Evolutionary conservation across 371 early-diverging fungal species (phyloP), one percentile per base, ranked within the genome.

Genomic region (Apophysomyces elegans): DNA sequence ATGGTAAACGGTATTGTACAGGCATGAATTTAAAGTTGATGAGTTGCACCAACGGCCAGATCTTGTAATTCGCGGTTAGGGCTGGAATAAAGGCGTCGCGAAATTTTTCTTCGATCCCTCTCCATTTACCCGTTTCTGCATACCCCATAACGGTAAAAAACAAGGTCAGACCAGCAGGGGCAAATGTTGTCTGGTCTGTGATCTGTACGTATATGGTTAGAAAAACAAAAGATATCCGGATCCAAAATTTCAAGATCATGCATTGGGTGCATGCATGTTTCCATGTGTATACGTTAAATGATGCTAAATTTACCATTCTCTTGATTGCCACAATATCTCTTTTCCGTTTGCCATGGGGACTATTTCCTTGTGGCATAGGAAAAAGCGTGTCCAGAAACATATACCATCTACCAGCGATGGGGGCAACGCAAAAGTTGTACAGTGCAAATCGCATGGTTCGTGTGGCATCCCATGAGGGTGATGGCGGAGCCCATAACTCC

Each of bases 21-120:
- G 95, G 95, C 72, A 93, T 84, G 61, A 88, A 84, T 60, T 88
- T 85, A 71, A 94, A 93, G 71, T 93, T 94, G 21, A 94, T 73
- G 7, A 84, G 72, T 71, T 94, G 95, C 7, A 91, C 93, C 5
- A 84, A 66, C 11, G 94, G 94, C 95, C 95, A 94, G 1, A 94
- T 77, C 14, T 83, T 83, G 62, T 92, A 94, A 59, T 92, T 92
- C n/a, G 91, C 87, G n/a, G 76, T 78, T 59, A 94, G 67, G 0
- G 93, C 90, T 1, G 88, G 79, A 45, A 75, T 9, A 68, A 84
- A 92, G 12, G 85, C 83, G 46, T 84, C 81, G 26, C 59, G 64
- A 56, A 93, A 76, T 56, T 91, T 91, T 14, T 84, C 79, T 64
- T 85, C 78, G 32, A 92, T 85, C 12, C 84, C 86, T 46, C 76